A percentile compares a stretch with the other conserved stretches of the same genome.
Evolutionary conservation across 257 asterid genomes (phyloP).

Genomic region (Nicotiana obtusifolia): DNA sequence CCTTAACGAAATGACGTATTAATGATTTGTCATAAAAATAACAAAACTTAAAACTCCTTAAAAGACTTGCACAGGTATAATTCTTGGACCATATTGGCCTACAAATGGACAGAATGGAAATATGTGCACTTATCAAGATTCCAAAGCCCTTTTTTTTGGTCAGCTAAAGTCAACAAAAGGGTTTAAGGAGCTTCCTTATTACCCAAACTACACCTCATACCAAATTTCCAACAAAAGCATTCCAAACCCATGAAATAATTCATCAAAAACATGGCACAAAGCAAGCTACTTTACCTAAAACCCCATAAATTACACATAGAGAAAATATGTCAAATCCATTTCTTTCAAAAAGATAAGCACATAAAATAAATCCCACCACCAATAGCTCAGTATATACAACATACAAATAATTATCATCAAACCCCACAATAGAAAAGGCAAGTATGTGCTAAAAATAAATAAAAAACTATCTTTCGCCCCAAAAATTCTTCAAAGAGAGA

Average conservation of each 20-base stretch:
- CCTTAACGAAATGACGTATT: not conserved
- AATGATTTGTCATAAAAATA: not conserved
- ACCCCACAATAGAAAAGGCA: not conserved
- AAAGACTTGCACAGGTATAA: not conserved
- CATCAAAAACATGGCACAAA: not conserved
- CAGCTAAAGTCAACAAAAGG: constrained; percentile 1
- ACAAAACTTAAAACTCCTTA: not conserved
- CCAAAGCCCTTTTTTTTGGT: constrained; percentile 1
- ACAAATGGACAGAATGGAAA: not conserved
- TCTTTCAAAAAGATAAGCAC: not conserved
- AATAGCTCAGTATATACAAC: not conserved
- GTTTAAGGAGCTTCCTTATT: not conserved
- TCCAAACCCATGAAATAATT: constrained; percentile 12
- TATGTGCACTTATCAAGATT: not conserved
- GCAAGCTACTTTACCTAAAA: not conserved
- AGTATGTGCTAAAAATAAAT: not conserved
- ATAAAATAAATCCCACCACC: not conserved
- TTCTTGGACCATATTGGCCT: not conserved
- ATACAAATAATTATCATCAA: not conserved
- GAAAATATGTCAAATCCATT: not conserved
- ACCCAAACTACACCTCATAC: constrained; percentile 9
- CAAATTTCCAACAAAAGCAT: constrained; percentile 5
- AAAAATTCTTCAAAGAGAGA: not conserved
- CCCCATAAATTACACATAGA: not conserved
- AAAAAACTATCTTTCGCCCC: not conserved